Base-by-base conservation (phyloP, 164 flowering plant genomes). In the Aristolochia contorta region DNA sequence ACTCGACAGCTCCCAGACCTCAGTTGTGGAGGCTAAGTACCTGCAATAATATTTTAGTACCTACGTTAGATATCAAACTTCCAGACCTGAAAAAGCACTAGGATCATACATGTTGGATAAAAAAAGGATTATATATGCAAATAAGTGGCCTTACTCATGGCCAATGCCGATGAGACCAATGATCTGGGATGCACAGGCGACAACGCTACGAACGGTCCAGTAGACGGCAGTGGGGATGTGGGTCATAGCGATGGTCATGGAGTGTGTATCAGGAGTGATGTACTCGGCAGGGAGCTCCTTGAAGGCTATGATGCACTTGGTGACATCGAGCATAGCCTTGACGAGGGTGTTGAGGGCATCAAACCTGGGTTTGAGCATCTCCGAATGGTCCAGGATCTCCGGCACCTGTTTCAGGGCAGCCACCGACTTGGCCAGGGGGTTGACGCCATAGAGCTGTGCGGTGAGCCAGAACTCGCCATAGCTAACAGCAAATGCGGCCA, bases 1-100 rank as follows among this genome's bases (percentile, higher is more conserved):
- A 57, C 82, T 78, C 0, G 88, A 83, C 8, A 89, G 78, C 76
- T 89, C 95, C 98, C 92, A 87, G 9, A 87, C 74, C 59, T 87
- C 95, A 8, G 83, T 66, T 9, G 93, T 83, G 2, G 86, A 75
- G 80, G 47, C 19, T 12, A 59, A 20, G 48, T 54, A 60, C 46
- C 69, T 66, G 53, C 33, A 41, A 61, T 59, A 20, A 16, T 4
- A 70, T 61, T 59, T 59, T n/a, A n/a, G n/a, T n/a, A n/a, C n/a
- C n/a, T n/a, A n/a, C n/a, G n/a, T n/a, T n/a, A n/a, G n/a, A n/a
- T n/a, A n/a, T n/a, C n/a, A n/a, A n/a, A n/a, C n/a, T n/a, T n/a
- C n/a, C n/a, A n/a, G n/a, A n/a, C n/a, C n/a, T n/a, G n/a, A n/a
- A n/a, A n/a, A n/a, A n/a, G n/a, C n/a, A n/a, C n/a, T n/a, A n/a